Base-by-base conservation (phyloP, 306 rosid species). In the Clitoria ternatea region DNA sequence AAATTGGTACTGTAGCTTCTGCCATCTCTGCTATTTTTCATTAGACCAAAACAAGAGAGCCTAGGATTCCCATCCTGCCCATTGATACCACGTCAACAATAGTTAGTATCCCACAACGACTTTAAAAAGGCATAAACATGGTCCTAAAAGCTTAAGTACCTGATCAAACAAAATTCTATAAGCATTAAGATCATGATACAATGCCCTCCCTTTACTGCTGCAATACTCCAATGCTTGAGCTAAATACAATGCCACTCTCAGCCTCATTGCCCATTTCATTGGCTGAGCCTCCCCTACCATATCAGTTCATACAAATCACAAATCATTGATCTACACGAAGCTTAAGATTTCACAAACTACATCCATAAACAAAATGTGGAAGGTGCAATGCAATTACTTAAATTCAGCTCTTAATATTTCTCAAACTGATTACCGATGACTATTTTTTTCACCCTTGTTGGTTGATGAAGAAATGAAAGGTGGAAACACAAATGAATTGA, bases 251-350 rank as follows among this genome's bases (percentile, higher is more conserved):
- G 96, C 96, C 81, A 90, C 96, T 57, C 96, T 89, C 83, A 90
- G 87, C 88, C 96, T 85, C 96, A 90, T 87, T n/a, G 93, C 84
- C 96, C 96, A 90, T 82, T 90, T 85, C 96, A 90, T 90, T 1
- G 93, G 96, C 80, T 90, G 96, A 6, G 80, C 15, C 75, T 90
- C 93, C 96, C 96, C 96, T 90, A 43, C 39, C 56, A 69, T 33
- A 29, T 26, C 13, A 45, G 56, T 53, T 39, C 70, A 64, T 48
- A 32, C 23, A 67, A 72, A 57, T 69, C 9, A 76, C 24, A 30
- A 72, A 72, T 37, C 57, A 68, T 65, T 7, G 13, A 20, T 64
- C 26, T 30, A 62, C 10, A 47, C 39, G 15, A 78, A 35, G 15
- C 10, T 56, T 30, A 49, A 57, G 50, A 60, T 55, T 43, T 42